Evolutionary conservation across 805 yeast species (phyloP).

Genomic region (Lachancea waltii): DNA sequence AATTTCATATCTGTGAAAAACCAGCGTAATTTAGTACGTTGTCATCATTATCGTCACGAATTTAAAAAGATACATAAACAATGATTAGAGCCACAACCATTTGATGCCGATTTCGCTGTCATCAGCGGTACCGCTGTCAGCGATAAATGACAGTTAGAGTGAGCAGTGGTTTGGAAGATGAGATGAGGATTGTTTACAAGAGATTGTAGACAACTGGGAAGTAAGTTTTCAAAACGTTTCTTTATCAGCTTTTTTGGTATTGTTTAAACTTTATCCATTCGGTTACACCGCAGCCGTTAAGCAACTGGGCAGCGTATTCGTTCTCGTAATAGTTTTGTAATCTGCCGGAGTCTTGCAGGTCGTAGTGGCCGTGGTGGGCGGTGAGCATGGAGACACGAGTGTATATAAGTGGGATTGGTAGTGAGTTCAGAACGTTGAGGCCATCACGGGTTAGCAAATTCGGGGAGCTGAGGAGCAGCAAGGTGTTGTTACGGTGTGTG

Average conservation of each 20-base stretch:
- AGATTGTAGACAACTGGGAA: no score
- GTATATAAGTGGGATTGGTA: constrained; percentile 28
- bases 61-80: no score
- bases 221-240: constrained; percentile 13
- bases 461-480: constrained; percentile 31
- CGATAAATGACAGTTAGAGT: no score
- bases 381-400: constrained; percentile 24
- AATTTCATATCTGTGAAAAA: no score
- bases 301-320: constrained; percentile 22
- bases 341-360: constrained; percentile 23
- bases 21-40: no score
- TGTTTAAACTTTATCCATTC: constrained; percentile 25
- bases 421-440: constrained; percentile 22
- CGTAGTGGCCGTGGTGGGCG: constrained; percentile 14
- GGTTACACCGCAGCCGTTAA: constrained; percentile 24
- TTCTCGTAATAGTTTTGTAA: constrained; percentile 30
- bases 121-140: no score
- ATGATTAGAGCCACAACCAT: no score
- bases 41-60: no score
- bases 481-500: constrained; percentile 16
- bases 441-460: constrained; percentile 29
- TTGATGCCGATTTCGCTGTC: no score
- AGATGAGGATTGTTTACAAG: no score
- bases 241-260: constrained; percentile 4
- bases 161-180: no score